Base-by-base conservation (phyloP, 2,329 filamentous ascomycete genomes). In the Phoma sp. region DNA sequence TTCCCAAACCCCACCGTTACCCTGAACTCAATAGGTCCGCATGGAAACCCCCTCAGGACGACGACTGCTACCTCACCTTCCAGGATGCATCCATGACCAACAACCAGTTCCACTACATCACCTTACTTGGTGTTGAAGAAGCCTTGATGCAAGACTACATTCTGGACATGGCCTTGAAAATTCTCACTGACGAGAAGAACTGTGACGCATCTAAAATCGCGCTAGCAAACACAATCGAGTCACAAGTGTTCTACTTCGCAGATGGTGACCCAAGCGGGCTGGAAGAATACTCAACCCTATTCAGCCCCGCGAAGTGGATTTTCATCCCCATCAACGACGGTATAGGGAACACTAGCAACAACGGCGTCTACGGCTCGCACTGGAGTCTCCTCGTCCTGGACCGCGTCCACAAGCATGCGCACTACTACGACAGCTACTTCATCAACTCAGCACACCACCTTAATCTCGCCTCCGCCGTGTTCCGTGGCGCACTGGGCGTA, bases 281-380 rank as follows among this genome's bases (percentile, higher is more conserved):
- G 14, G 49, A 52, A 23, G 47, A 54, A 4, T 56, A 62, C 29
- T 14, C 42, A 13, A 7, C 58, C 53, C 32, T 18, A 5, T 60
- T 68, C 13, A 11, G 41, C 0, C 41, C 59, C 43, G 62, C 60
- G 45, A 44, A 46, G 4, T 70, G 59, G 58, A 70, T 71, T 11
- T 63, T 71, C 38, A 27, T 71, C 10, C 54, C 63, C 7, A 40
- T 67, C 43, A 70, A 69, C 49, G 59, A 70, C 49, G 68, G 54
- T 4, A 55, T 62, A 5, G 49, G 36, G 7, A 47, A 29, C 0
- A 13, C 33, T 2, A 52, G 33, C 14, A 37, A 51, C 10, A 46
- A 39, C 5, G 36, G 25, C 8, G 32, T 38, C 9, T 4, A n/a
- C 13, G 60, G 59, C 4, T 23, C 29, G 3, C 68, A 71, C 40